Conservation (phyloP, 2,329 filamentous ascomycete species). For the Neofusicoccum sp. region DNA sequence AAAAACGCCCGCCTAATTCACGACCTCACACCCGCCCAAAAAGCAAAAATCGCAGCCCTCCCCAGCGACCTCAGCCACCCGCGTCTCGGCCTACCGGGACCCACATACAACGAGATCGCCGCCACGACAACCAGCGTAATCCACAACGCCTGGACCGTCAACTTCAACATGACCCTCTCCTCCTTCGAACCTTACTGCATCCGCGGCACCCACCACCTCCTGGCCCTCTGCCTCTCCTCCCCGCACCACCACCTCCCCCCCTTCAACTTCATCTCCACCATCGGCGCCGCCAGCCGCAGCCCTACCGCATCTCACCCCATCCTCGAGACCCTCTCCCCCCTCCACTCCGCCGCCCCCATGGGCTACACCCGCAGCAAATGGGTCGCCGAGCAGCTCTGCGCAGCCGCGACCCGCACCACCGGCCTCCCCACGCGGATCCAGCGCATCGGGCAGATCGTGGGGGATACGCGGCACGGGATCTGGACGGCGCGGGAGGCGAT, state of each 20-base stretch:
- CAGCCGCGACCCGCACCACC: constrained; percentile 33
- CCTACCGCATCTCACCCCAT: background rate
- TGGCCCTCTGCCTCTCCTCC: constrained; percentile 31
- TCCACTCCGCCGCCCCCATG: background rate
- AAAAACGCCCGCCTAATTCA: constrained; percentile 29
- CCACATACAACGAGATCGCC: constrained; percentile 22
- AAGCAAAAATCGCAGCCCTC: constrained; percentile 32
- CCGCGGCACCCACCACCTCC: constrained; percentile 42
- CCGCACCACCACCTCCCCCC: background rate
- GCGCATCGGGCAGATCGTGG: constrained; percentile 46
- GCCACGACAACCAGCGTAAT: constrained; percentile 43
- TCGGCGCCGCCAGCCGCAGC: background rate
- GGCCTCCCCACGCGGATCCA: constrained; percentile 22
- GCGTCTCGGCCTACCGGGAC: constrained; percentile 39
- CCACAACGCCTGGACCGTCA: constrained; percentile 55
- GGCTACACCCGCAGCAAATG: constrained; percentile 37
- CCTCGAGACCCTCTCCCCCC: background rate
- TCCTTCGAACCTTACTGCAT: constrained; percentile 46
- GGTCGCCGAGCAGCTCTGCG: constrained; percentile 57
- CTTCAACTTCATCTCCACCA: constrained; percentile 11
- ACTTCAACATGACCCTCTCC: constrained; percentile 53
- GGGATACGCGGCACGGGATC: constrained; percentile 45
- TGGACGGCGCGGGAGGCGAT: constrained; percentile 54
- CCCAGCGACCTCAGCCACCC: constrained; percentile 28
- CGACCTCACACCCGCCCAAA: constrained; percentile 25